Base-by-base conservation (phyloP, 352 stramenopile genomes). In the Phytophthora rubi region DNA sequence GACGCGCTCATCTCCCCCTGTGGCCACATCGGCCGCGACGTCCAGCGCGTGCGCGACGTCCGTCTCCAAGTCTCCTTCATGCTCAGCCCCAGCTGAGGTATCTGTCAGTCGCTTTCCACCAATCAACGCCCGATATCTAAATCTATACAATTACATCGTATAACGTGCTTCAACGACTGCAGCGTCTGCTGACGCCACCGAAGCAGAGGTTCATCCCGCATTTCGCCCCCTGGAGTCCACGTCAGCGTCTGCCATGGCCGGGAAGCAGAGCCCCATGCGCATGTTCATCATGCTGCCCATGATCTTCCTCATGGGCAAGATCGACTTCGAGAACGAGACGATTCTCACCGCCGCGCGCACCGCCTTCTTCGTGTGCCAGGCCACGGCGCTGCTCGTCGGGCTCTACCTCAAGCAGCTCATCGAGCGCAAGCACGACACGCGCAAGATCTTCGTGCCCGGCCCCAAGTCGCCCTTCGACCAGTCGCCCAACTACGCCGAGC, bases 281-380 rank as follows among this genome's bases (percentile, higher is more conserved):
- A 94, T 95, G 85, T 70, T 95, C 13, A 74, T 94, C 68, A 84
- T 95, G 83, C 75, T 95, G 72, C 88, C 86, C 51, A 83, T 95
- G 84, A 90, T 95, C 56, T 94, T 91, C 76, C 66, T 95, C 54
- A 95, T 95, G 85, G 82, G 82, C 57, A 93, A 95, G 65, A 83
- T 95, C 52, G 86, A 95, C 73, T 95, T 93, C 66, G 88, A 95
- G 72, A 90, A 92, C 73, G 63, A 77, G 53, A 21, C 69, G 15
- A 91, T 88, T 58, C 77, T 93, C 12, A 77, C 88, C 66, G 68
- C 76, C 4, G 87, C 88, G 51, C 88, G 88, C 53, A 86, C 64
- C 16, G 80, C 83, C 52, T 95, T 92, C 73, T 55, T 91, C 6
- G 64, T 88, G 47, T 86, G 79, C 55, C 88, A 95, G 53, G 54